These are phyloP conservation scores for Vaccinium macrocarpon DNA, from an alignment of 148 eudicot species.

Conservation along the genomic window DNA sequence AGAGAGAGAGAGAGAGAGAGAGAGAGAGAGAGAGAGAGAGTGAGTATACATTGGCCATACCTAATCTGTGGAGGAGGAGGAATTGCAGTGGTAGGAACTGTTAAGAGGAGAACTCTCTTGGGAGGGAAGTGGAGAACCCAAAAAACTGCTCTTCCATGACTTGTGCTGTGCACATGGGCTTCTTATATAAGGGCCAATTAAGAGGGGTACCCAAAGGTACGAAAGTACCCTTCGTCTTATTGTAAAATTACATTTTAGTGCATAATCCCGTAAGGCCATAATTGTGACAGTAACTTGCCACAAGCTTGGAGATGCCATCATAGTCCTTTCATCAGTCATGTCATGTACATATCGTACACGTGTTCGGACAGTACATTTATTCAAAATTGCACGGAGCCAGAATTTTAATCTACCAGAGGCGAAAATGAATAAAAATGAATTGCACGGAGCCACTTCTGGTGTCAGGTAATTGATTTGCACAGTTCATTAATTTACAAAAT, in stretches of 20 bases:
- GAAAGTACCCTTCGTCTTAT: conserved; percentile 21
- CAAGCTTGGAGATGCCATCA: neutral
- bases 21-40: conserved; percentile 3
- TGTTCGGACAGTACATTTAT: conserved; percentile 21
- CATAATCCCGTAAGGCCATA: neutral
- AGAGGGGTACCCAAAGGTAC: conserved; percentile 9
- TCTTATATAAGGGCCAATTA: conserved; percentile 15
- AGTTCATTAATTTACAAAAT: too few species aligned
- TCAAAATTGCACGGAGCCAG: neutral
- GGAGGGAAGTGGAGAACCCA: neutral
- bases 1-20: neutral
- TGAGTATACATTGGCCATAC: neutral
- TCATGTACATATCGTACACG: conserved; percentile 21
- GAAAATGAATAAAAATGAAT: too few species aligned
- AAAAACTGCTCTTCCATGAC: too few species aligned
- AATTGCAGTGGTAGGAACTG: neutral
- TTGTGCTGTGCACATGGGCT: neutral
- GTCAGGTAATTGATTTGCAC: too few species aligned
- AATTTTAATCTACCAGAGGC: too few species aligned
- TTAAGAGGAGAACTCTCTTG: conserved; percentile 1
- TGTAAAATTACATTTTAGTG: neutral
- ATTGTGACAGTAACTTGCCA: conserved; percentile 16
- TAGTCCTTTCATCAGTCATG: conserved; percentile 1
- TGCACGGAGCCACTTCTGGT: too few species aligned
- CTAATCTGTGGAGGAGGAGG: neutral